Evolutionary conservation across 768 basidiomycete species (phyloP), one percentile per base, ranked within the genome.

Genomic region (Russula dissimulans): DNA sequence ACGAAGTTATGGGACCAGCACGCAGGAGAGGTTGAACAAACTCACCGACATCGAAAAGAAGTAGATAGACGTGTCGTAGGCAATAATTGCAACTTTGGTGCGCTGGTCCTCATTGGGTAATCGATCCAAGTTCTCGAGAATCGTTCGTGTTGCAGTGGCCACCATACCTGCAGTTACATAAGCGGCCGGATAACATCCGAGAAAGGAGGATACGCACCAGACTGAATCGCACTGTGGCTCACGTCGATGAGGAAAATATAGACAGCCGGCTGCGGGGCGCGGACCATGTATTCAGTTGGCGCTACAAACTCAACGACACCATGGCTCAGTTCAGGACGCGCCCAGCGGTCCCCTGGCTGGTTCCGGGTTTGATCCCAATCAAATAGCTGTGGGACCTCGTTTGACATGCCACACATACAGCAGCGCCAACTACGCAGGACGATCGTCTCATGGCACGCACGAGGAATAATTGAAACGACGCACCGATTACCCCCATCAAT

Each of bases 231-330:
- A 42, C 85, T 72, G 69, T 95, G 91, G 69, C 91, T 92, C 65
- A 98, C 94, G 69, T 99, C 97, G 73, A 99, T 90, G 70, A 98
- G 81, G 79, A 98, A 97, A 58, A 95, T 81, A 72, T 95, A 98
- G 54, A 97, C 92, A 17, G 95, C 92, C 5, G 97, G 93, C 72
- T 98, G 97, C 54, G 97, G 97, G 5, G 97, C 88, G 65, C 97
- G 89, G 69, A 95, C 95, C 97, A 98, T 98, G 74, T 99, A 99
- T 75, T 99, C 97, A 0, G 94, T 95, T 6, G 97, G 95, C 1
- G 97, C 97, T 55, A 99, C 90, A 69, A 85, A 99, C 72, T 99
- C 97, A 53, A 99, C 91, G n/a, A 87, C 89, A 39, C 87, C 83
- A 70, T 91, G 84, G 68, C 97, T 98, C 54, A 99, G 79, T 75